Base-by-base conservation (phyloP, 2,329 filamentous ascomycete genomes). In the Aureobasidium lini region DNA sequence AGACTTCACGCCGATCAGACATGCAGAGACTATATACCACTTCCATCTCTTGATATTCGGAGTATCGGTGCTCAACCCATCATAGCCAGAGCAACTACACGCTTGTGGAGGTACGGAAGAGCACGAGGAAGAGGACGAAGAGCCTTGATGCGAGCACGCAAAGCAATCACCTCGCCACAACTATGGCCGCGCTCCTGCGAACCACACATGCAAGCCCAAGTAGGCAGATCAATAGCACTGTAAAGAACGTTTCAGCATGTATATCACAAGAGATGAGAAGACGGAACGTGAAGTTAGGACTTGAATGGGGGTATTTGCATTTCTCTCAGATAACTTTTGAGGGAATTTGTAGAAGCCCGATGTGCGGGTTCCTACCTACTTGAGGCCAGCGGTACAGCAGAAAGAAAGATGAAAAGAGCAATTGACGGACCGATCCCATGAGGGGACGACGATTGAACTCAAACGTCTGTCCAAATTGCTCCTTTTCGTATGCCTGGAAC, bases 201-300 rank as follows among this genome's bases (percentile, higher is more conserved):
- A 7, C 67, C 67, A 62, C 67, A 69, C 28, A 68, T 62, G 48
- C 67, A 69, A 29, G 61, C 36, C 67, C 67, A 68, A 42, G 57
- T 37, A 2, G 52, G 39, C 28, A 29, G n/a, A 34, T 15, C 28
- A 29, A 23, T 2, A 16, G 8, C 10, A 43, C 54, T 58, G 34
- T 34, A 40, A 46, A 18, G n/a, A 16, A n/a, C 44, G 9, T 61
- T 40, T 48, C 34, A 46, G 40, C 42, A 53, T 50, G 3, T 54
- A 23, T 23, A 23, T 23, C 23, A 23, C 23, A 2, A 23, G 2
- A 23, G 23, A 23, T 37, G 15, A 34, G 3, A 23, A 42, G 28
- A 53, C 10, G 8, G n/a, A 43, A 46, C 6, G 15, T 23, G 23
- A 23, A 23, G 23, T 23, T 23, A 23, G 23, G 23, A 23, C 23